These are phyloP conservation scores for Solanum boliviense DNA, from an alignment of 257 asterid genomes.

Conservation along the genomic window DNA sequence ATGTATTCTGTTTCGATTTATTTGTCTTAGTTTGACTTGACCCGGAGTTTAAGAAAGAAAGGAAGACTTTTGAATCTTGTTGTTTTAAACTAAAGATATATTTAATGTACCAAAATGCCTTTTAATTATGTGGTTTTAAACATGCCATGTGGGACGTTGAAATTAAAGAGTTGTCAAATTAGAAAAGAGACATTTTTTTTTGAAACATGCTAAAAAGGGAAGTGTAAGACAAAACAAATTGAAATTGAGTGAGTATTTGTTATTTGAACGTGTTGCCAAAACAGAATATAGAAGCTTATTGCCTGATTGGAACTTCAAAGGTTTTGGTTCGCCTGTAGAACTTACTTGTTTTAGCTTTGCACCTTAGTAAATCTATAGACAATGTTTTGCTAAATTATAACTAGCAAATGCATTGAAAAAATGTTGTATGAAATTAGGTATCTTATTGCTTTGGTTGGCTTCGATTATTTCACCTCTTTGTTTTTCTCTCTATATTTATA, in stretches of 20 bases:
- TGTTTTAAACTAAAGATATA: background rate
- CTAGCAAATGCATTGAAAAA: background rate
- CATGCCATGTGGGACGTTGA: background rate
- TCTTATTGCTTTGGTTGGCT: background rate
- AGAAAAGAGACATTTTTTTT: too few relatives aligned
- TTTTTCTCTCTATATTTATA: background rate
- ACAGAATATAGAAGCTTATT: background rate
- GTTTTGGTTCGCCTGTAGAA: background rate
- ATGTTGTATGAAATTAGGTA: background rate
- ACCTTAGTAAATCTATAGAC: background rate
- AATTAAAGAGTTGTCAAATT: background rate
- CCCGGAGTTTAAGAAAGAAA: background rate
- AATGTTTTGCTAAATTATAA: background rate
- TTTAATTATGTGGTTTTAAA: background rate
- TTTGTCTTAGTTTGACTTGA: background rate
- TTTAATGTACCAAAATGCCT: background rate
- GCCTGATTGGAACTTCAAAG: background rate
- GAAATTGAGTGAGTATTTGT: background rate
- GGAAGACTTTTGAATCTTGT: background rate
- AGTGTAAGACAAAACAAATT: too few relatives aligned
- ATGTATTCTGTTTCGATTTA: background rate
- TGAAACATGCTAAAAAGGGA: too few relatives aligned
- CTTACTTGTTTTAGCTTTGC: background rate
- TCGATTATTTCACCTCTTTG: background rate
- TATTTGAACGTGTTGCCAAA: background rate